Percentiles rank a stretch among this genome's conserved stretches.
These are phyloP conservation scores for Aureobasidium lini DNA, from an alignment of 2,329 filamentous ascomycete genomes.

Conservation along the genomic window DNA sequence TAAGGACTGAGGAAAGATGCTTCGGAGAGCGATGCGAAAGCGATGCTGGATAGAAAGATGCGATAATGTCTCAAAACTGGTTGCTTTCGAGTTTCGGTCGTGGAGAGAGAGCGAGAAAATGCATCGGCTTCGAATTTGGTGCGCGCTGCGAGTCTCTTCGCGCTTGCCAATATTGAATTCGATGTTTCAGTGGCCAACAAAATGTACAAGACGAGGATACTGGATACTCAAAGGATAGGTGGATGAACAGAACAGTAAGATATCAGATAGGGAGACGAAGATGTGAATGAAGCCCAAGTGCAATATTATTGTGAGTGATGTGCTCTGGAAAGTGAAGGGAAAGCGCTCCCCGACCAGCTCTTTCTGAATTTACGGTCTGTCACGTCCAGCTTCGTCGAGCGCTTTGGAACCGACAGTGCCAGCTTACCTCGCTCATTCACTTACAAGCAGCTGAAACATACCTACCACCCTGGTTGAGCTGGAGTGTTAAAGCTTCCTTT, in stretches of 20 bases:
- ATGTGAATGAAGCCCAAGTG: not conserved
- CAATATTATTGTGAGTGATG: not conserved
- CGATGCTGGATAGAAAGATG: not conserved
- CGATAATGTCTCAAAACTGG: not conserved
- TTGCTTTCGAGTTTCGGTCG: not conserved
- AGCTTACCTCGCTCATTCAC: not conserved
- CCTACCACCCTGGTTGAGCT: no score
- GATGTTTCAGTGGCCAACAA: not conserved
- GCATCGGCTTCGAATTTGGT: not conserved
- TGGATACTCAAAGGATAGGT: not conserved
- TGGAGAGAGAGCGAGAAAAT: not conserved
- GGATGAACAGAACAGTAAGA: not conserved
- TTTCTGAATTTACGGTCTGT: not conserved
- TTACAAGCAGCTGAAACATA: not conserved
- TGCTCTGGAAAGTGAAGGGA: not conserved
- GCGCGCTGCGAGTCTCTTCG: not conserved
- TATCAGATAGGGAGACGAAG: not conserved
- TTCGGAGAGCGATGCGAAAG: not conserved
- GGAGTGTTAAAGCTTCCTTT: no score
- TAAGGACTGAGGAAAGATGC: not conserved
- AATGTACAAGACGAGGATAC: not conserved
- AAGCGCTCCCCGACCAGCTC: not conserved
- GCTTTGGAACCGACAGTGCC: no score
- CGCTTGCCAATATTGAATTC: not conserved
- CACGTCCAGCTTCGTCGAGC: not conserved